phyloP scores from a whole-genome alignment of 805 yeast species.

The Nakazawaea siamensis region DNA sequence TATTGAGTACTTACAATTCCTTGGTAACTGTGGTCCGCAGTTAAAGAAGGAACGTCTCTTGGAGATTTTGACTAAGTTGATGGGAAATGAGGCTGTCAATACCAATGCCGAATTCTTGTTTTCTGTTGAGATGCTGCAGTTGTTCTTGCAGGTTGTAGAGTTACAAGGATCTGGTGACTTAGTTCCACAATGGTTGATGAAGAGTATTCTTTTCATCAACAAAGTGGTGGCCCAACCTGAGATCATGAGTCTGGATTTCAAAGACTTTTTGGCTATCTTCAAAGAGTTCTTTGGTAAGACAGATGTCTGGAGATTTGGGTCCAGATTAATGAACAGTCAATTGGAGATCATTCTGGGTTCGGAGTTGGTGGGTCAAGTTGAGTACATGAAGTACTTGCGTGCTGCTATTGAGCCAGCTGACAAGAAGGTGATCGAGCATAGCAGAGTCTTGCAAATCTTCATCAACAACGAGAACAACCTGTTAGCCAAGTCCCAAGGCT shows the following conservation, averaged over 20 bases:
- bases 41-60: background rate
- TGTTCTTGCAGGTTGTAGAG: background rate
- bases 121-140: no score
- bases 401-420: constrained; percentile 29
- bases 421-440: constrained; percentile 27
- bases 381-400: constrained; percentile 37
- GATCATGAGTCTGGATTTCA: constrained; percentile 20
- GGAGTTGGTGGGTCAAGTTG: constrained; percentile 35
- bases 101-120: constrained; percentile 3
- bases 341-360: constrained; percentile 49
- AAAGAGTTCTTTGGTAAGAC: constrained; percentile 20
- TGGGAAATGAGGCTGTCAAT: background rate
- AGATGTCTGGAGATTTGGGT: constrained; percentile 32
- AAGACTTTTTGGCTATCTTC: constrained; percentile 23
- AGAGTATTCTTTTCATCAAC: constrained; percentile 52
- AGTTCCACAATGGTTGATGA: constrained; percentile 45
- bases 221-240: constrained; percentile 50
- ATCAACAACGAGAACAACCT: constrained; percentile 40
- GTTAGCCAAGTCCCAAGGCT: constrained; percentile 17
- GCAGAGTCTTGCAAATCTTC: constrained; percentile 55
- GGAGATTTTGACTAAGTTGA: background rate
- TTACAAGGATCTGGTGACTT: background rate
- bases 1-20: constrained; percentile 3
- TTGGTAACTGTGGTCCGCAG: background rate
- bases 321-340: constrained; percentile 51